Percentiles rank a stretch among this genome's conserved stretches.
These are phyloP conservation scores for Xenosphaeropsis pyriputrescens DNA, from an alignment of 2,329 filamentous ascomycete genomes.

Conservation along the genomic window DNA sequence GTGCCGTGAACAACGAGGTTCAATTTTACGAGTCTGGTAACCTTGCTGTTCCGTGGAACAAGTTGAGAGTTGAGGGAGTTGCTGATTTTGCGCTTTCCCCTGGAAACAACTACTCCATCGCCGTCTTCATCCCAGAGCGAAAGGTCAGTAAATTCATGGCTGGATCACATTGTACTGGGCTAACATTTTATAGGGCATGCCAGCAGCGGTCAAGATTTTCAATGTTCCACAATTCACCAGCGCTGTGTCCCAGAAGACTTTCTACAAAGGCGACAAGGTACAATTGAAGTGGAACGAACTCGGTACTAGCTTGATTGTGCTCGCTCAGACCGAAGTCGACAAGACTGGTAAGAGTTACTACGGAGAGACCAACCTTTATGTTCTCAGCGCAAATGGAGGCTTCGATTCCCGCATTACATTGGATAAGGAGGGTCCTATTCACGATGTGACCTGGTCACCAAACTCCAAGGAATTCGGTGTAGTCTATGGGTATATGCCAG, in stretches of 20 bases:
- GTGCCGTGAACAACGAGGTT: constrained; percentile 90
- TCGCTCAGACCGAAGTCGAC: constrained; percentile 96
- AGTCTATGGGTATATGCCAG: constrained; percentile 97
- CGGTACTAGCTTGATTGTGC: constrained; percentile 81
- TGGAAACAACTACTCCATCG: constrained; percentile 80
- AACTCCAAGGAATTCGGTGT: constrained; percentile 97
- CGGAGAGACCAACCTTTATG: constrained; percentile 91
- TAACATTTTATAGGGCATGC: constrained; percentile 55
- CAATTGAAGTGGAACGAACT: constrained; percentile 95
- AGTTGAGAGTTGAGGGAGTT: constrained; percentile 83
- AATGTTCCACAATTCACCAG: constrained; percentile 75
- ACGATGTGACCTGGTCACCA: constrained; percentile 96
- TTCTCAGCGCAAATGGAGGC: constrained; percentile 78
- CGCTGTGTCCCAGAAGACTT: constrained; percentile 91
- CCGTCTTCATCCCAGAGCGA: constrained; percentile 88
- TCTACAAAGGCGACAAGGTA: constrained; percentile 98
- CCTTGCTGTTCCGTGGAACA: constrained; percentile 82
- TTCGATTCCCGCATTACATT: constrained; percentile 86
- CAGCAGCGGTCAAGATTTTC: constrained; percentile 86
- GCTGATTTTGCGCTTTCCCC: constrained; percentile 80
- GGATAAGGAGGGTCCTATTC: constrained; percentile 95
- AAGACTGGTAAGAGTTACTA: constrained; percentile 99
- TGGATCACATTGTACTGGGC: constrained; percentile 1
- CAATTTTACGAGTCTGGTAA: constrained; percentile 91
- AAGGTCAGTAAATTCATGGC: constrained; percentile 41